Conservation (phyloP, 495 filamentous ascomycete genomes). For the Penicillium nucicola region DNA sequence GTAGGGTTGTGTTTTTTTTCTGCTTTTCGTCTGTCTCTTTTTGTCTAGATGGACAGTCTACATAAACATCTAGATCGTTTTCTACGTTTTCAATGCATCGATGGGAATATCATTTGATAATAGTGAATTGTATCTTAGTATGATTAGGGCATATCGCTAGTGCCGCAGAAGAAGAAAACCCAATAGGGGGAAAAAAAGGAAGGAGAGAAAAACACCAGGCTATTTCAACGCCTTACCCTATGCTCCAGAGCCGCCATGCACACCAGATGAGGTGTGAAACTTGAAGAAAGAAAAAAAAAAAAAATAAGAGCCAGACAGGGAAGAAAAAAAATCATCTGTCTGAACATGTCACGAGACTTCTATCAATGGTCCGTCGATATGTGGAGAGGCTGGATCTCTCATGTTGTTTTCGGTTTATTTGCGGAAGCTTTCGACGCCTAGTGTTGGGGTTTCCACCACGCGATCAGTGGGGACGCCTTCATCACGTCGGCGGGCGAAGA, state of each 20-base stretch:
- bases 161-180: constrained; percentile 7
- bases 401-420: constrained; percentile 27
- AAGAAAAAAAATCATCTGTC: constrained; percentile 3
- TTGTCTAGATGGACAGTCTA: no score
- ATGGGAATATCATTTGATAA: neutral
- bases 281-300: constrained; percentile 10
- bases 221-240: constrained; percentile 23
- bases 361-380: constrained; percentile 12
- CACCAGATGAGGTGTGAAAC: constrained; percentile 14
- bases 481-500: constrained; percentile 79
- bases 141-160: constrained; percentile 19
- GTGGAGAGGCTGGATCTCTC: neutral
- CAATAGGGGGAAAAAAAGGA: constrained; percentile 2
- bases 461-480: constrained; percentile 77
- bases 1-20: neutral
- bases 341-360: constrained; percentile 7
- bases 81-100: no score
- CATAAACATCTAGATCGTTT: no score
- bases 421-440: constrained; percentile 83
- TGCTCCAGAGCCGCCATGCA: constrained; percentile 27
- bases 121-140: constrained; percentile 10
- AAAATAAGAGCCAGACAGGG: constrained; percentile 3
- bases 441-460: constrained; percentile 80
- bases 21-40: neutral
- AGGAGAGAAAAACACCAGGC: constrained; percentile 6